Conservation (phyloP, 805 yeast species). For the Alloascoidea hylecoeti region DNA sequence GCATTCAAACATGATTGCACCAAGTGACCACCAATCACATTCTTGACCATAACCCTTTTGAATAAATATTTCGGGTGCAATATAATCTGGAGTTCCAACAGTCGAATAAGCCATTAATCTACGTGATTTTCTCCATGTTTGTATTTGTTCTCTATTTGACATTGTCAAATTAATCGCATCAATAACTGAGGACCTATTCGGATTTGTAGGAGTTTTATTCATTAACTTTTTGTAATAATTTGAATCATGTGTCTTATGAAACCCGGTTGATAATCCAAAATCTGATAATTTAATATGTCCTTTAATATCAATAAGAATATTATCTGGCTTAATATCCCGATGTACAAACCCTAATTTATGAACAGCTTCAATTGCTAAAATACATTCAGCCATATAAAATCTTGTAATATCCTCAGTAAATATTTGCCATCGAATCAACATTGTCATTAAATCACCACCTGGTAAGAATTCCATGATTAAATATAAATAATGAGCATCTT, state of each 20-base stretch:
- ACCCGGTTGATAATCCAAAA: slow-evolving; percentile 79
- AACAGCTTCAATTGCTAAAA: slow-evolving; percentile 85
- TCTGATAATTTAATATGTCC: slow-evolving; percentile 61
- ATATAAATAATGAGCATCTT: slow-evolving; percentile 61
- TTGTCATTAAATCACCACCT: slow-evolving; percentile 86
- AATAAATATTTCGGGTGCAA: slow-evolving; percentile 88
- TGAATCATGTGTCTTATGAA: slow-evolving; percentile 88
- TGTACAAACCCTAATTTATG: slow-evolving; percentile 91
- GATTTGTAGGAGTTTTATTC: slow-evolving; percentile 38
- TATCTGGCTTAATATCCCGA: slow-evolving; percentile 95
- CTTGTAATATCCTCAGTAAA: slow-evolving; percentile 82
- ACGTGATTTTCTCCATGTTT: slow-evolving; percentile 89
- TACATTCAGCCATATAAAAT: slow-evolving; percentile 94
- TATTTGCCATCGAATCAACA: slow-evolving; percentile 89
- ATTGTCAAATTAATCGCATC: slow-evolving; percentile 93
- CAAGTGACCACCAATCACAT: slow-evolving; percentile 97
- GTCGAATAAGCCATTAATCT: slow-evolving; percentile 92
- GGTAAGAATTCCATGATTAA: slow-evolving; percentile 75
- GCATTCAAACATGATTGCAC: slow-evolving; percentile 95
- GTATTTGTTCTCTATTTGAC: slow-evolving; percentile 89
- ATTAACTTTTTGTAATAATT: slow-evolving; percentile 72
- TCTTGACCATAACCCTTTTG: slow-evolving; percentile 95
- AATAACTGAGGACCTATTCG: slow-evolving; percentile 47
- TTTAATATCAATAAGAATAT: slow-evolving; percentile 70
- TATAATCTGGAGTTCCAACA: slow-evolving; percentile 93